Percentiles rank a stretch among this genome's conserved stretches.
phyloP scores from a whole-genome alignment of 768 basidiomycete genomes.

The Trametes cubensis region DNA sequence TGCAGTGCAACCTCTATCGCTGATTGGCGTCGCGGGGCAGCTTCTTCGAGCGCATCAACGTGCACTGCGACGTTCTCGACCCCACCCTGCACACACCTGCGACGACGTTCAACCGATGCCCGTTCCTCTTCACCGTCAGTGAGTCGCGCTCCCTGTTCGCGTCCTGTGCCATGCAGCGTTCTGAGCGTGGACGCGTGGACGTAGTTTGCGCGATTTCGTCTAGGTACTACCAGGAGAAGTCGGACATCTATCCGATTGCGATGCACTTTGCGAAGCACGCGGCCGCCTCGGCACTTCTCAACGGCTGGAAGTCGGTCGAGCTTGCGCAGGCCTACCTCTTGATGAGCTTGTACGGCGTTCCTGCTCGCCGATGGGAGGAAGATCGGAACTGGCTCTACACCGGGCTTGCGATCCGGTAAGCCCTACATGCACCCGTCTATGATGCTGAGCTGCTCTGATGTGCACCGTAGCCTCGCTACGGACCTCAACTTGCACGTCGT shows the following conservation, averaged over 20 bases:
- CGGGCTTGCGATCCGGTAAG: slow-evolving; percentile 79
- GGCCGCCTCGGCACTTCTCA: slow-evolving; percentile 75
- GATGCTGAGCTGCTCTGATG: no score
- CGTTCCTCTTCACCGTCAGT: slow-evolving; percentile 90
- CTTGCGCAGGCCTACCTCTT: slow-evolving; percentile 90
- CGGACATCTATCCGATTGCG: slow-evolving; percentile 83
- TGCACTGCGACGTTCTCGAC: slow-evolving; percentile 74
- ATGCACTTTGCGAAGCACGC: slow-evolving; percentile 89
- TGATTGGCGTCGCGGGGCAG: slow-evolving; percentile 39
- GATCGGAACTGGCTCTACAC: slow-evolving; percentile 90
- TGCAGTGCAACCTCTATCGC: no score
- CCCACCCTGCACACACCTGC: slow-evolving; percentile 79
- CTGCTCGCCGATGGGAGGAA: slow-evolving; percentile 85
- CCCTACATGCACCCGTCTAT: no score
- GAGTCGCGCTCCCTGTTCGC: slow-evolving; percentile 34
- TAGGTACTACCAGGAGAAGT: slow-evolving; percentile 79
- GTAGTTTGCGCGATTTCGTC: slow-evolving; percentile 86
- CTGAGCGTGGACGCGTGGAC: not conserved
- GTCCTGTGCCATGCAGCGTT: not conserved
- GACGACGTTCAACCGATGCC: slow-evolving; percentile 78
- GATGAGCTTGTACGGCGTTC: slow-evolving; percentile 80
- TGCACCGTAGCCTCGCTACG: slow-evolving; percentile 70
- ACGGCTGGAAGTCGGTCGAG: slow-evolving; percentile 66
- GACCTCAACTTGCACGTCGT: slow-evolving; percentile 88
- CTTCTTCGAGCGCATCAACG: slow-evolving; percentile 72